A percentile compares a stretch with the other conserved stretches of the same genome.
Evolutionary conservation across 257 asterid species (phyloP).

Genomic region (Penstemon barbatus): DNA sequence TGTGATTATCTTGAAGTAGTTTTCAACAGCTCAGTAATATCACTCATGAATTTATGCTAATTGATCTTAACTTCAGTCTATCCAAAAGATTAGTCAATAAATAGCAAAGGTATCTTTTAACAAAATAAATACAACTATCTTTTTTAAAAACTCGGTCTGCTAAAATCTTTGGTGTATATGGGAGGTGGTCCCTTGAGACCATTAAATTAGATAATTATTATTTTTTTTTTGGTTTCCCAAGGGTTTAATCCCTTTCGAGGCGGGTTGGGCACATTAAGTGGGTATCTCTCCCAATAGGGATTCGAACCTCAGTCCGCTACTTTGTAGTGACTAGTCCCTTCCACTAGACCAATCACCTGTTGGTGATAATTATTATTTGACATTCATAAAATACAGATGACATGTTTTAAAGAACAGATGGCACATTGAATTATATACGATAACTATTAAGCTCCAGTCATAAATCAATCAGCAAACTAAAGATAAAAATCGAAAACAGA

Average conservation of each 20-base stretch:
- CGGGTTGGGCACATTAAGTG: too few species aligned
- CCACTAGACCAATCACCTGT: too few species aligned
- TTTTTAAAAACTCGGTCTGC: not conserved
- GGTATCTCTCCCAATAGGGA: too few species aligned
- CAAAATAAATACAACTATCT: not conserved
- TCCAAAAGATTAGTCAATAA: slow-evolving; percentile 1
- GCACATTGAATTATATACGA: not conserved
- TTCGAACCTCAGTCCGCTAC: too few species aligned
- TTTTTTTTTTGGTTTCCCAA: too few species aligned
- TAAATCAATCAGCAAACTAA: not conserved
- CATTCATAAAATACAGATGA: slow-evolving; percentile 1
- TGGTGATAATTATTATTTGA: too few species aligned
- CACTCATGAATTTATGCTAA: not conserved
- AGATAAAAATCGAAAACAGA: slow-evolving; percentile 1
- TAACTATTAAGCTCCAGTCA: not conserved
- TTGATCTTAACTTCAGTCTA: not conserved
- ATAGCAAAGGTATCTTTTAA: not conserved
- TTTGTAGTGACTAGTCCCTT: too few species aligned
- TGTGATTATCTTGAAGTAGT: too few species aligned
- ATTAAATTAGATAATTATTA: too few species aligned
- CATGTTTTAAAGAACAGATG: not conserved
- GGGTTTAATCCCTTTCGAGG: too few species aligned
- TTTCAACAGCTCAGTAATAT: too few species aligned
- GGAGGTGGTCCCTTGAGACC: too few species aligned
- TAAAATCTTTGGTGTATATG: not conserved